These are phyloP conservation scores for Rauvolfia tetraphylla DNA, from an alignment of 257 asterid species.

Conservation along the genomic window DNA sequence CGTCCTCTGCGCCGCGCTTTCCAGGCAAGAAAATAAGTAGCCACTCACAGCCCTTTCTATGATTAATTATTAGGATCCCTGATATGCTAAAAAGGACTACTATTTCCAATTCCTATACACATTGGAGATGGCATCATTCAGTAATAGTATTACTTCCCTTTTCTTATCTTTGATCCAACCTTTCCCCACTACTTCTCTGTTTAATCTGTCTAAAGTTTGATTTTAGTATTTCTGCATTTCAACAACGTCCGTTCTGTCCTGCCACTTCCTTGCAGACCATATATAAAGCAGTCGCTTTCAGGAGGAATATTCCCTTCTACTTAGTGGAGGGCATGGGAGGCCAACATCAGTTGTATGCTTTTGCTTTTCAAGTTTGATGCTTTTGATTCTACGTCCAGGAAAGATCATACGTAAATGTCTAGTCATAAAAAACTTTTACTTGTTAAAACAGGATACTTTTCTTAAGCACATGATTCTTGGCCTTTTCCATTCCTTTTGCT, in stretches of 20 bases:
- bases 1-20: slow-evolving; percentile 82
- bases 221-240: not conserved
- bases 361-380: slow-evolving; percentile 10
- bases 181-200: not conserved
- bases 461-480: not conserved
- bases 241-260: slow-evolving; percentile 1
- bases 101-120: not conserved
- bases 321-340: slow-evolving; percentile 22
- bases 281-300: slow-evolving; percentile 2
- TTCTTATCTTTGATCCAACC: not conserved
- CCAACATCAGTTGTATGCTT: not conserved
- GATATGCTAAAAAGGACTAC: not conserved
- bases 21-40: slow-evolving; percentile 47
- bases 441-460: too few relatives aligned
- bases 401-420: not conserved
- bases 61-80: not conserved
- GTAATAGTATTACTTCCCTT: not conserved
- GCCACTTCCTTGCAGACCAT: not conserved
- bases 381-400: not conserved
- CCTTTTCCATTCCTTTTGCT: not conserved
- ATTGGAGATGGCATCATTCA: not conserved
- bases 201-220: not conserved
- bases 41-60: not conserved
- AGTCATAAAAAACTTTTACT: not conserved
- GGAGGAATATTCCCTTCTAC: slow-evolving; percentile 16